Evolutionary conservation across 768 basidiomycete species (phyloP).

Genomic region (Xerocomellus amylosporus): DNA sequence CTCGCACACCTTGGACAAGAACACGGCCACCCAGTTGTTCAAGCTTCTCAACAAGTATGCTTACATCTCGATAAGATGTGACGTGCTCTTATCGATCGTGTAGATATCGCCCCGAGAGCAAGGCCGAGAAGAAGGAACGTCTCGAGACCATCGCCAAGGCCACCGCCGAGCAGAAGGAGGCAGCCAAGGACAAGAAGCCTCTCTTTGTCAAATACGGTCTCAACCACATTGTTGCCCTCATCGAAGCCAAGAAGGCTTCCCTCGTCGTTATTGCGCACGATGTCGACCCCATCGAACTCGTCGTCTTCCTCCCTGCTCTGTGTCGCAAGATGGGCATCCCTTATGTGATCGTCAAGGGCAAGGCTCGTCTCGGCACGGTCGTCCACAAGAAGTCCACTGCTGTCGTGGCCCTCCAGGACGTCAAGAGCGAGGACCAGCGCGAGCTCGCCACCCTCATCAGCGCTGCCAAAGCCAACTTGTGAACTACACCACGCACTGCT

Average conservation of each 20-base stretch:
- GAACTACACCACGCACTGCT: constrained; percentile 33
- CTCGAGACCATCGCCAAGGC: constrained; percentile 74
- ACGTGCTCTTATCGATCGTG: not conserved
- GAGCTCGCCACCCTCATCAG: constrained; percentile 91
- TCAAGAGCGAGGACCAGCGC: constrained; percentile 89
- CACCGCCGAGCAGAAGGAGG: constrained; percentile 75
- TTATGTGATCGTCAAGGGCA: constrained; percentile 97
- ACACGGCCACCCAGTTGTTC: constrained; percentile 97
- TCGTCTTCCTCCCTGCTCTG: constrained; percentile 95
- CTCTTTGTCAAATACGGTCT: constrained; percentile 94
- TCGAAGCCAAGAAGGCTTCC: constrained; percentile 96
- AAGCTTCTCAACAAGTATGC: constrained; percentile 90
- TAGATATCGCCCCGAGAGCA: constrained; percentile 84
- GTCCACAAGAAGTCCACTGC: constrained; percentile 99
- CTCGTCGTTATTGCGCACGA: constrained; percentile 96
- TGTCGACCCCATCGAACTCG: constrained; percentile 98
- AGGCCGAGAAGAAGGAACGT: constrained; percentile 96
- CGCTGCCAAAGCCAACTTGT: constrained; percentile 98
- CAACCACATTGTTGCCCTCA: constrained; percentile 93
- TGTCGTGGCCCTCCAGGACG: constrained; percentile 88
- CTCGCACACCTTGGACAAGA: constrained; percentile 97
- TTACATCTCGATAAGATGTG: not conserved
- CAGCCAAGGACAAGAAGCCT: constrained; percentile 88
- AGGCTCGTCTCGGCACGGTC: constrained; percentile 96
- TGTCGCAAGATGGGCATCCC: constrained; percentile 99